Conservation (phyloP, 2,329 filamentous ascomycete species). For the Penicillium decumbens region DNA sequence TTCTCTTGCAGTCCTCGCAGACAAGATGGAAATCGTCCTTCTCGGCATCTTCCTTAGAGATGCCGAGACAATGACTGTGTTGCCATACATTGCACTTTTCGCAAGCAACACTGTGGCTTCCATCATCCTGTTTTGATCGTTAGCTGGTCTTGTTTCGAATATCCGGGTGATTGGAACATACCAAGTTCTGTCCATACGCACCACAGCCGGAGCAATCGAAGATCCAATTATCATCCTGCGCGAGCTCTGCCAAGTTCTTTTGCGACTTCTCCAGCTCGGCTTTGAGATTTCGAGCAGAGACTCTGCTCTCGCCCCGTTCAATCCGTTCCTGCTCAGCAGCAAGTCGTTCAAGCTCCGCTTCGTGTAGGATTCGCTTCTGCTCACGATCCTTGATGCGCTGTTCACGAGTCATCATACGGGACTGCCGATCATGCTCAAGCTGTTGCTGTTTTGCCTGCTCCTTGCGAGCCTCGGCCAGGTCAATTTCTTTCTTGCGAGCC, state of each 20-base stretch:
- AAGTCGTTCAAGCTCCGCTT: slow-evolving; percentile 74
- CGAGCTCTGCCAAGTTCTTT: slow-evolving; percentile 68
- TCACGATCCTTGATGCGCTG: slow-evolving; percentile 82
- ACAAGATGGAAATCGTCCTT: slow-evolving; percentile 82
- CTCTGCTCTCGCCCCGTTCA: slow-evolving; percentile 53
- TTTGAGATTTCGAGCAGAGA: slow-evolving; percentile 76
- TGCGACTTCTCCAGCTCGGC: slow-evolving; percentile 75
- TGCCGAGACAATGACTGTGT: slow-evolving; percentile 85
- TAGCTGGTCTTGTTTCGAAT: slow-evolving; percentile 12
- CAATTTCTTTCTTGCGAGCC: slow-evolving; percentile 60
- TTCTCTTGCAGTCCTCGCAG: slow-evolving; percentile 70
- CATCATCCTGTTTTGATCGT: slow-evolving; percentile 63
- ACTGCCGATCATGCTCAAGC: slow-evolving; percentile 69
- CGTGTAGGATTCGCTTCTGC: slow-evolving; percentile 72
- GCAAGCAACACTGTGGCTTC: slow-evolving; percentile 87
- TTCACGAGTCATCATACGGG: slow-evolving; percentile 76
- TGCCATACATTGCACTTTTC: slow-evolving; percentile 96
- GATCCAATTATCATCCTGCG: slow-evolving; percentile 78
- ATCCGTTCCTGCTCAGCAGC: slow-evolving; percentile 68
- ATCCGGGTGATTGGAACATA: slow-evolving; percentile 31
- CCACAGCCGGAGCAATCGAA: slow-evolving; percentile 91
- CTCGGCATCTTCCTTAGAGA: slow-evolving; percentile 74
- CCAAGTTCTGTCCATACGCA: slow-evolving; percentile 74
- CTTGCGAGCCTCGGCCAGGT: slow-evolving; percentile 59
- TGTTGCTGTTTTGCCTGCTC: slow-evolving; percentile 59